phyloP scores from a whole-genome alignment of 768 basidiomycete species.

The Scleroderma citrinum region DNA sequence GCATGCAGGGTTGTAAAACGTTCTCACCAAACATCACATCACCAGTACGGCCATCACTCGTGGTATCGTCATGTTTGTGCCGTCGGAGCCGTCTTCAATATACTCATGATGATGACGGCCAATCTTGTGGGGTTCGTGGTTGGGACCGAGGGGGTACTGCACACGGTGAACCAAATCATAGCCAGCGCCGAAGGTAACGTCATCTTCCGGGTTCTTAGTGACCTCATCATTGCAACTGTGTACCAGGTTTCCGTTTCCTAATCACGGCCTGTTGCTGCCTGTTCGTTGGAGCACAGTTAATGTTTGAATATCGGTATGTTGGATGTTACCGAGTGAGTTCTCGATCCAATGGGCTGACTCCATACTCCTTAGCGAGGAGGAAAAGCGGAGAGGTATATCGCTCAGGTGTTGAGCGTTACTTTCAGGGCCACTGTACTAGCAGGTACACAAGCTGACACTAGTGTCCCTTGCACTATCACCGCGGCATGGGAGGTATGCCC shows the following conservation, averaged over 20 bases:
- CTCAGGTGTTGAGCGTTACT: constrained; percentile 36
- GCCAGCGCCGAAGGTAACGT: constrained; percentile 59
- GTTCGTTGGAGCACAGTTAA: constrained; percentile 81
- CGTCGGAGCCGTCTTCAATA: constrained; percentile 74
- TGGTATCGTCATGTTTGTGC: constrained; percentile 92
- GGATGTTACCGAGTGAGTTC: too few species aligned
- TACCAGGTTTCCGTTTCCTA: constrained; percentile 61
- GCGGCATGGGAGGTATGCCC: background rate
- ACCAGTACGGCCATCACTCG: constrained; percentile 53
- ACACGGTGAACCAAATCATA: constrained; percentile 58
- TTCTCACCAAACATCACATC: constrained; percentile 2
- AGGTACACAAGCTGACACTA: too few species aligned
- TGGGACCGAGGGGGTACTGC: constrained; percentile 71
- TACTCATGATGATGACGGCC: constrained; percentile 84
- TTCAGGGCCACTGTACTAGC: background rate
- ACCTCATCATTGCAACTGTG: constrained; percentile 1
- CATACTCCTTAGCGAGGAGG: constrained; percentile 53
- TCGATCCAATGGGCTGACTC: too few species aligned
- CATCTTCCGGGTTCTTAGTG: background rate
- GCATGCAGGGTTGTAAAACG: background rate
- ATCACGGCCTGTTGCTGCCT: constrained; percentile 52
- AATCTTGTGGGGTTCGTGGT: constrained; percentile 96
- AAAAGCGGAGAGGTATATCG: constrained; percentile 57
- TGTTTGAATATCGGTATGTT: constrained; percentile 92
- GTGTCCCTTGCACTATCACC: too few species aligned